Evolutionary conservation across 805 yeast genomes (phyloP), one percentile per base, ranked within the genome.

Genomic region (Kazachstania psychrophila): DNA sequence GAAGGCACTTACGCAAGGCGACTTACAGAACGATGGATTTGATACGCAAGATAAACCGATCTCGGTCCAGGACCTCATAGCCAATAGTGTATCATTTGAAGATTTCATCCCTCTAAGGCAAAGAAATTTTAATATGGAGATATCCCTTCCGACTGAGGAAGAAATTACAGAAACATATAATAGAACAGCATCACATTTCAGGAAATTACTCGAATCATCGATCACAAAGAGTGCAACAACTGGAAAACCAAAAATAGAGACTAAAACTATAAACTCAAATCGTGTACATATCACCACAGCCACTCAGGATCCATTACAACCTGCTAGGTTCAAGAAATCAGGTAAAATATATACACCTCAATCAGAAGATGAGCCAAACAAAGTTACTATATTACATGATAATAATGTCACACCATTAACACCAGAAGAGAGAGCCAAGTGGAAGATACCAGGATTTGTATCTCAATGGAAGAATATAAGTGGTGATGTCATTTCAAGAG

Each of bases 391-490:
- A 39, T 13, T 52, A 47, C 33, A 79, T 84, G 1, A 72, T 79
- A 22, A 8, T 15, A 30, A 36, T 6, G 16, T 34, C 10, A 22
- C 12, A 11, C 64, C 69, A 49, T 56, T 80, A 14, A 72, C 87
- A 0, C 73, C 74, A 19, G 84, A 79, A 46, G 94, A 87, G 36
- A 82, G 77, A 44, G 75, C 72, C 19, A 70, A 73, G 42, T 89
- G 96, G 96, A 69, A 71, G 33, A 86, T 92, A 22, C 97, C 97
- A 0, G 78, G 95, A 0, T 85, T 94, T 1, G 73, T 89, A 0
- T 89, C 97, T 1, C 86, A 85, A 56, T 92, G 97, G 96, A 88
- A 87, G 58, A 92, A 92, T 57, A 84, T 88, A 13, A 81, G 83
- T 47, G 96, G 97, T 1, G 85, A 77, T 53, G 77, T 95, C 1